Conservation (phyloP, 192 early-diverging fungal species). For the Linnemannia elongata region DNA sequence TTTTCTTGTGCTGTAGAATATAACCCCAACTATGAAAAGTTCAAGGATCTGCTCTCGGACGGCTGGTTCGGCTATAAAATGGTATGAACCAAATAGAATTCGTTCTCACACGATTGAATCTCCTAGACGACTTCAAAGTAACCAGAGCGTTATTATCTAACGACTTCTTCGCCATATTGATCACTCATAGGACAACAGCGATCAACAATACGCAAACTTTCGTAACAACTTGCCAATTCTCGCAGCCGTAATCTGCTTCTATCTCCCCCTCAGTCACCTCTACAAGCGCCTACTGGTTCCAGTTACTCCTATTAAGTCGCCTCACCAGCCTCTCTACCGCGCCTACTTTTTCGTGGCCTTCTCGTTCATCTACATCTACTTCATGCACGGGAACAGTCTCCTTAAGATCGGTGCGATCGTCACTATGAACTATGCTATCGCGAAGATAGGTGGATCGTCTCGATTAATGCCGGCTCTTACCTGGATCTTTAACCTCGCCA, state of each 20-base stretch:
- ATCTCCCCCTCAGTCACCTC: constrained; percentile 65
- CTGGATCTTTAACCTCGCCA: constrained; percentile 86
- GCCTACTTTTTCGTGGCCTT: constrained; percentile 71
- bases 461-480: constrained; percentile 72
- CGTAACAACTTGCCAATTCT: constrained; percentile 74
- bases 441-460: constrained; percentile 64
- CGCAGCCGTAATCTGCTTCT: constrained; percentile 56
- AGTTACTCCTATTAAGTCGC: constrained; percentile 45
- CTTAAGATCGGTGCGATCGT: constrained; percentile 82
- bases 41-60: constrained; percentile 56
- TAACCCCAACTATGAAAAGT: constrained; percentile 57
- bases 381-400: constrained; percentile 80
- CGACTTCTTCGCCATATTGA: background rate
- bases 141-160: background rate
- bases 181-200: constrained; percentile 75
- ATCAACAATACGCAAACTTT: constrained; percentile 77
- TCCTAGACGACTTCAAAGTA: background rate
- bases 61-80: constrained; percentile 55
- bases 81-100: constrained; percentile 10
- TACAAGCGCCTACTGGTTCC: constrained; percentile 48
- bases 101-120: background rate
- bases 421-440: constrained; percentile 75
- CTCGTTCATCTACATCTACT: constrained; percentile 71
- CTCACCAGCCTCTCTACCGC: constrained; percentile 48
- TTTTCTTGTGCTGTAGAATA: constrained; percentile 18